Base-by-base conservation (phyloP, 1,139 yeast genomes). In the Saccharomyces hybrid region DNA sequence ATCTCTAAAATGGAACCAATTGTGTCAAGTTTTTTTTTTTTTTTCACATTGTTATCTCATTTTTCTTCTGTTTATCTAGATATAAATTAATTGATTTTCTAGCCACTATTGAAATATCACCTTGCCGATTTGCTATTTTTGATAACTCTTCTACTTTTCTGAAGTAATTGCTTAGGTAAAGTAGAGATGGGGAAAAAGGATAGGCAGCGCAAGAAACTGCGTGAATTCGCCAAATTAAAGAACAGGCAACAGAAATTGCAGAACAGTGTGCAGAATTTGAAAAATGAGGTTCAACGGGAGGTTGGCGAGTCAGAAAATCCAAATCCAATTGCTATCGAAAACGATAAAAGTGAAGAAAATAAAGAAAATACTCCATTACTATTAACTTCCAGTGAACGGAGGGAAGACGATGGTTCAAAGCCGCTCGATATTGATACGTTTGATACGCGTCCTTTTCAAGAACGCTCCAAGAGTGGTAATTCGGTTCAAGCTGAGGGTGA, bases 201-300 rank as follows among this genome's bases (percentile, higher is more conserved):
- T 44, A 59, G 54, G 16, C 59, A 58, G 54, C 60, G 63, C 42
- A 54, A 51, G n/a, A 60, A 50, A 42, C 49, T 60, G 47, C 55
- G 57, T 28, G 51, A 54, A 31, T 60, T 59, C 46, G 57, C 58
- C 16, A 50, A 56, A 48, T 38, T 51, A 20, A 54, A 58, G 51
- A 53, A 55, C 38, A 50, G 38, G 25, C 44, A 38, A 13, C 44
- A 9, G 9, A 38, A 38, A 5, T 38, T 38, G 44, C 13, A 9
- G 9, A 16, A 38, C 6, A 38, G 44, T 16, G 44, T 38, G 25
- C 44, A 38, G 13, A 38, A 20, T 38, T 38, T 38, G 25, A 38
- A 38, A 16, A 16, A 38, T 4, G 44, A 38, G 13, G 44, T 38
- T 20, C 44, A 38, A 9, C 44, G 25, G 25, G 9, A 20, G 44